Conservation (phyloP, 2,329 filamentous ascomycete genomes). For the Claviceps sp. region DNA sequence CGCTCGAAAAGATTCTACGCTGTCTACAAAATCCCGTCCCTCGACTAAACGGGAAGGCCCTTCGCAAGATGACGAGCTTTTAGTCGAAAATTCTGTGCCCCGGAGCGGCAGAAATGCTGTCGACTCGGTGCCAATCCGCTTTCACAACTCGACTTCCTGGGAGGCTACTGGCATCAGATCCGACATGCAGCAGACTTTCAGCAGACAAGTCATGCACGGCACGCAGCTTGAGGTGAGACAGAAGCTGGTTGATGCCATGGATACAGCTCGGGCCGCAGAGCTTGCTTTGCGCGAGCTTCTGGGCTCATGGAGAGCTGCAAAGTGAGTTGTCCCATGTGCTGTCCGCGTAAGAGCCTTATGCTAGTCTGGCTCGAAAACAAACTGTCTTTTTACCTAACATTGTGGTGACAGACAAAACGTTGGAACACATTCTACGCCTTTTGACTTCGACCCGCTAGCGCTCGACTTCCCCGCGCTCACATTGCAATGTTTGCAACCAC, state of each 20-base stretch:
- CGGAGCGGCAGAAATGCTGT: conserved; percentile 30
- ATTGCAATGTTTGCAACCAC: conserved; percentile 66
- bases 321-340: conserved; percentile 39
- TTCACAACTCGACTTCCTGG: conserved; percentile 50
- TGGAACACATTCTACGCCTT: conserved; percentile 42
- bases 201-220: conserved; percentile 41
- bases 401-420: conserved; percentile 34
- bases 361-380: not conserved
- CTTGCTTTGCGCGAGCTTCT: conserved; percentile 73
- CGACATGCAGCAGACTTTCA: conserved; percentile 28
- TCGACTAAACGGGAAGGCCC: conserved; percentile 25
- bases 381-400: conserved; percentile 6
- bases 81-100: conserved; percentile 25
- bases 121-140: conserved; percentile 40
- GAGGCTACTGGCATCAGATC: conserved; percentile 56
- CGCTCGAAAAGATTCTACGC: conserved; percentile 47
- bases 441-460: conserved; percentile 73
- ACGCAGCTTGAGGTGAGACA: conserved; percentile 50
- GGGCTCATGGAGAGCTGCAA: conserved; percentile 69
- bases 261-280: conserved; percentile 73
- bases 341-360: not conserved
- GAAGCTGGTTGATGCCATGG: conserved; percentile 54
- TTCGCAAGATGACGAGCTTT: conserved; percentile 24
- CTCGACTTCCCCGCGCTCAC: conserved; percentile 79
- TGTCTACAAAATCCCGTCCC: conserved; percentile 35